Evolutionary conservation across 192 early-diverging fungal species (phyloP), one percentile per base, ranked within the genome.

Genomic region (Linnemannia exigua): DNA sequence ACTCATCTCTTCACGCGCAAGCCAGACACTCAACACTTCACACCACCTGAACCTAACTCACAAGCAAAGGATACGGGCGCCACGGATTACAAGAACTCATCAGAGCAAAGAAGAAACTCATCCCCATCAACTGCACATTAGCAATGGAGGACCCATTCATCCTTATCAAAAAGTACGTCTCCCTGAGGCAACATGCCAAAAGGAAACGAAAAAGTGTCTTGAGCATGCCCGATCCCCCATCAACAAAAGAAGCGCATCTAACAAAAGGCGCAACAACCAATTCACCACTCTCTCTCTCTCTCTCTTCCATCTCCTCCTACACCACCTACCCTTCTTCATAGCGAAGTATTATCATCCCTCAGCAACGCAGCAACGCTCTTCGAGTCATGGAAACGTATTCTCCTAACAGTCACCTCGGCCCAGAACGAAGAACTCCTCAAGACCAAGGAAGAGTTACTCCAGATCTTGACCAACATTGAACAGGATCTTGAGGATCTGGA

Each of bases 401-500:
- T 88, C 9, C 89, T 84, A 70, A 93, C 92, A 19, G 92, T 91
- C 36, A 82, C 87, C 28, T 91, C 91, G 14, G 74, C 84, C 50
- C 79, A 87, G 14, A 91, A 91, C 79, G 91, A 93, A 67, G 92
- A 93, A 38, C 75, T 93, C 22, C 15, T 88, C 22, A 88, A 91
- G 84, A 91, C 92, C 15, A 90, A 88, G 37, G 92, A 93, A 47
- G 92, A 93, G 61, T 69, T 93, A 0, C 67, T 44, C 35, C 70
- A 80, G 44, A 79, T 83, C 36, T 50, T 91, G 20, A 70, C 83
- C 67, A 87, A 76, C 37, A 87, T 93, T 19, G 86, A 82, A 67
- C 88, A 87, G 54, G 92, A 93, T 58, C 72, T 93, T 14, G 90
- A 91, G 31, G 92, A 91, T 66, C 68, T 93, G 7, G 87, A 90